phyloP scores from a whole-genome alignment of 177 flowering plant genomes.

The Vitis hybrid region DNA sequence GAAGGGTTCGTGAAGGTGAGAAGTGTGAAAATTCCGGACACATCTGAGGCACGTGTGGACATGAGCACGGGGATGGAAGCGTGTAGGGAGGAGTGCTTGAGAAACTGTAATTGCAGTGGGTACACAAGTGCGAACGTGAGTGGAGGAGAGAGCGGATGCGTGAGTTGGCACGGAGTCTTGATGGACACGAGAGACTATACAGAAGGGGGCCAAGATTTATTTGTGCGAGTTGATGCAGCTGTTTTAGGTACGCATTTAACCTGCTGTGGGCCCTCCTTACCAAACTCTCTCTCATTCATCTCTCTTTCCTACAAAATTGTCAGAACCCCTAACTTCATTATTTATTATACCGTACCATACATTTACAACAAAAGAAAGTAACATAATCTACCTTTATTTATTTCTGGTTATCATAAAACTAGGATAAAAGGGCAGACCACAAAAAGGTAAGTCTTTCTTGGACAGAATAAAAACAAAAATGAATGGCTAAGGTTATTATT shows the following conservation, averaged over 20 bases:
- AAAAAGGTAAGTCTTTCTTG: too few species aligned
- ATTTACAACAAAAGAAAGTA: too few species aligned
- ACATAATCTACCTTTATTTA: too few species aligned
- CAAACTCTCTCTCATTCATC: too few species aligned
- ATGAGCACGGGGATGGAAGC: conserved; percentile 4
- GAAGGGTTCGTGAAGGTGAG: conserved; percentile 5
- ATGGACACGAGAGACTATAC: conserved; percentile 11
- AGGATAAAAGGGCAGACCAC: too few species aligned
- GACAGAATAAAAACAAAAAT: too few species aligned
- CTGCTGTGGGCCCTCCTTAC: too few species aligned
- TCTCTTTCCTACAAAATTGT: too few species aligned
- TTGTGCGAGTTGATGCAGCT: conserved; percentile 10
- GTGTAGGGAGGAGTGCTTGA: conserved; percentile 27
- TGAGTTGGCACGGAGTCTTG: conserved; percentile 27
- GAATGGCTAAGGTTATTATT: too few species aligned
- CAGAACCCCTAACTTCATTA: too few species aligned
- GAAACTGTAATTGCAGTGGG: conserved; percentile 39
- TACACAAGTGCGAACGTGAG: conserved; percentile 19
- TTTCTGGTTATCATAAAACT: too few species aligned
- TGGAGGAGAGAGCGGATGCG: conserved; percentile 24
- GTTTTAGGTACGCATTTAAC: conserved; percentile 9
- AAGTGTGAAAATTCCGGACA: conserved; percentile 19
- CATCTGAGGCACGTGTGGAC: not conserved
- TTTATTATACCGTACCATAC: too few species aligned
- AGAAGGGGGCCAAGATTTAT: conserved; percentile 8